These are phyloP conservation scores for Aspergillus sp. DNA, from an alignment of 2,329 filamentous ascomycete species.

Conservation along the genomic window DNA sequence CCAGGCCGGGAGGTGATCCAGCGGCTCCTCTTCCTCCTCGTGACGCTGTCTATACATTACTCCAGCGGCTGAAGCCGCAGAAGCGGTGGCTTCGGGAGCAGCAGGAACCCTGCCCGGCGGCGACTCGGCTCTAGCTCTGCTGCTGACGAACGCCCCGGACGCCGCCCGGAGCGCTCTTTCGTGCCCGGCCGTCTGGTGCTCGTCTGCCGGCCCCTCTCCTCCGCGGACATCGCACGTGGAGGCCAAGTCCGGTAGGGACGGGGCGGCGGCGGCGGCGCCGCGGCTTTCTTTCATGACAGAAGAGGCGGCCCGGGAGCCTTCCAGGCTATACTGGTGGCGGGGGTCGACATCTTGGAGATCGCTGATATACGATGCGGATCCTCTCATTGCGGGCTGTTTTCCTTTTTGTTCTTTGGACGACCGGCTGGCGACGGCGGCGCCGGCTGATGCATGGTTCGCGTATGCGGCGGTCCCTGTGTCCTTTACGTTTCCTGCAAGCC, in stretches of 20 bases:
- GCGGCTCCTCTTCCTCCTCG: slow-evolving; percentile 33
- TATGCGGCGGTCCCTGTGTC: slow-evolving; percentile 51
- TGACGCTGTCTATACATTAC: slow-evolving; percentile 46
- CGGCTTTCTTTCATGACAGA: slow-evolving; percentile 42
- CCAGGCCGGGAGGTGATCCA: slow-evolving; percentile 34
- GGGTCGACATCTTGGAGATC: too few species aligned
- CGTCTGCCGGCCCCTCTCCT: slow-evolving; percentile 56
- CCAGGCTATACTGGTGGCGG: slow-evolving; percentile 49
- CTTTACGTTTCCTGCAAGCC: slow-evolving; percentile 3
- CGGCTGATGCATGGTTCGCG: slow-evolving; percentile 51
- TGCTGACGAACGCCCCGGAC: slow-evolving; percentile 60
- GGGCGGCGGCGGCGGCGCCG: slow-evolving; percentile 7
- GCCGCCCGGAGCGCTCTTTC: slow-evolving; percentile 65
- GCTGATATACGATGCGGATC: slow-evolving; percentile 50
- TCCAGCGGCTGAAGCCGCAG: slow-evolving; percentile 62
- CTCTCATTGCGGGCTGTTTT: slow-evolving; percentile 50
- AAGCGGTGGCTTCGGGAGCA: slow-evolving; percentile 39
- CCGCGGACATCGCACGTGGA: slow-evolving; percentile 43
- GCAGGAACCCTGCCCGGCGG: slow-evolving; percentile 40
- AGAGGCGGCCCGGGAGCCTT: slow-evolving; percentile 66
- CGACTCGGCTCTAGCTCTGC: slow-evolving; percentile 56
- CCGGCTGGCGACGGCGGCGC: slow-evolving; percentile 69
- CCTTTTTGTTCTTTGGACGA: slow-evolving; percentile 57
- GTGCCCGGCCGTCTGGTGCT: slow-evolving; percentile 32
- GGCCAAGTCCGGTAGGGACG: slow-evolving; percentile 5